phyloP scores from a whole-genome alignment of 2,329 filamentous ascomycete genomes.

The Talaromyces verruculosus region DNA sequence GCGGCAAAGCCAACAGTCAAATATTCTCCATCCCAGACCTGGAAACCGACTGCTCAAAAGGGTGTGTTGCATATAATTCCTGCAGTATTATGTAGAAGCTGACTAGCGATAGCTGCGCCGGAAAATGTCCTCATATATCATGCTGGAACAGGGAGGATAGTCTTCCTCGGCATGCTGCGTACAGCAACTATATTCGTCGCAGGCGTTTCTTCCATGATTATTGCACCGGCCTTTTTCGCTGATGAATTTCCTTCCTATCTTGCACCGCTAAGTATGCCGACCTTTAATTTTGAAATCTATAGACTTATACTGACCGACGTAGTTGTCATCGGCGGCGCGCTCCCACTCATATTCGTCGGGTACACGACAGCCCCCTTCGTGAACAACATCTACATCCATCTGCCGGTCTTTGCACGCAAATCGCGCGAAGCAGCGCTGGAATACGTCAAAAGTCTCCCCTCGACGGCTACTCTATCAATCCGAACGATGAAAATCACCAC shows the following conservation, averaged over 20 bases:
- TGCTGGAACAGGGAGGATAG: slow-evolving; percentile 65
- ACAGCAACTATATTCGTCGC: slow-evolving; percentile 70
- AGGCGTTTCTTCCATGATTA: slow-evolving; percentile 63
- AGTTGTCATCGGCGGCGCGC: slow-evolving; percentile 61
- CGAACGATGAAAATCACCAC: slow-evolving; percentile 49
- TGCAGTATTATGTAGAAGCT: background rate
- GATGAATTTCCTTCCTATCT: slow-evolving; percentile 47
- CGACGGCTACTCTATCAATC: slow-evolving; percentile 45
- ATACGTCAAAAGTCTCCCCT: slow-evolving; percentile 47
- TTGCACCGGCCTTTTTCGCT: slow-evolving; percentile 59
- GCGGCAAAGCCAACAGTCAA: background rate
- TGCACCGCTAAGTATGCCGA: slow-evolving; percentile 40
- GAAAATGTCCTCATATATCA: slow-evolving; percentile 69
- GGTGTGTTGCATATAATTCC: slow-evolving; percentile 26
- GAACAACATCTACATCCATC: slow-evolving; percentile 66
- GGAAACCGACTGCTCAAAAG: slow-evolving; percentile 31
- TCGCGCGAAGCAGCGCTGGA: slow-evolving; percentile 52
- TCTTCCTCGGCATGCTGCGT: slow-evolving; percentile 69
- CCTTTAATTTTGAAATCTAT: background rate
- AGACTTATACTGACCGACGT: slow-evolving; percentile 19
- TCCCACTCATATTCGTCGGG: slow-evolving; percentile 65
- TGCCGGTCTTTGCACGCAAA: slow-evolving; percentile 64
- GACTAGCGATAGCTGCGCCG: slow-evolving; percentile 32
- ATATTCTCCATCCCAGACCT: slow-evolving; percentile 8
- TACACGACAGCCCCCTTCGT: slow-evolving; percentile 70